A percentile compares a stretch with the other conserved stretches of the same genome.
Conservation (phyloP, 148 eudicot species). For the Amaranthus cruentus region DNA sequence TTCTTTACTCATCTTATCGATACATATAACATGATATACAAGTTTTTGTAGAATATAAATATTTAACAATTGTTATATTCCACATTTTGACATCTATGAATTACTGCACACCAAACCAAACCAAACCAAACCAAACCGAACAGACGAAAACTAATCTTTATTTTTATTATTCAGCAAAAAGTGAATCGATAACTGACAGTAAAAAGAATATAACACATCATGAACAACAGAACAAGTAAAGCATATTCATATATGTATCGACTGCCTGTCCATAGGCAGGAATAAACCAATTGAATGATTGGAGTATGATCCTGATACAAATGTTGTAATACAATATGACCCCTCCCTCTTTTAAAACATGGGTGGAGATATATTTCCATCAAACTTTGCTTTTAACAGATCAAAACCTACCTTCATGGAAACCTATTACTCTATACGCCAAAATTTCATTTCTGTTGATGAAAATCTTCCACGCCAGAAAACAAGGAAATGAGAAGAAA, state of each 20-base stretch:
- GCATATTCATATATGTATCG: background rate
- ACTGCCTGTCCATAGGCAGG: background rate
- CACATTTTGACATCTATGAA: too few species aligned
- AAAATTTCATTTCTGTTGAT: conserved; percentile 8
- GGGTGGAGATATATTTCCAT: conserved; percentile 27
- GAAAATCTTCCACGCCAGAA: conserved; percentile 5
- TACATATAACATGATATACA: too few species aligned
- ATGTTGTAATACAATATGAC: background rate
- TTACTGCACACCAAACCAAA: too few species aligned
- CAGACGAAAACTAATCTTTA: too few species aligned
- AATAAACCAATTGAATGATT: conserved; percentile 8
- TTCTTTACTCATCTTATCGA: too few species aligned
- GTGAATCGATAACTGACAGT: background rate
- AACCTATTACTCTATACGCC: conserved; percentile 2
- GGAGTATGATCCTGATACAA: background rate
- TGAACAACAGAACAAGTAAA: background rate
- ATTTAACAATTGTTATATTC: too few species aligned
- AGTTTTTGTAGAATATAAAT: too few species aligned
- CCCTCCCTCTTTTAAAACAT: conserved; percentile 29
- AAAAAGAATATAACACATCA: background rate
- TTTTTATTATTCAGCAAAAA: background rate
- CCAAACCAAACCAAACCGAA: too few species aligned
- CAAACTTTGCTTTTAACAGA: conserved; percentile 17
- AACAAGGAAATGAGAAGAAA: background rate
- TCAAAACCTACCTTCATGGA: conserved; percentile 7